These are phyloP conservation scores for Starmerella tilneyi DNA, from an alignment of 805 yeast species.

Conservation along the genomic window DNA sequence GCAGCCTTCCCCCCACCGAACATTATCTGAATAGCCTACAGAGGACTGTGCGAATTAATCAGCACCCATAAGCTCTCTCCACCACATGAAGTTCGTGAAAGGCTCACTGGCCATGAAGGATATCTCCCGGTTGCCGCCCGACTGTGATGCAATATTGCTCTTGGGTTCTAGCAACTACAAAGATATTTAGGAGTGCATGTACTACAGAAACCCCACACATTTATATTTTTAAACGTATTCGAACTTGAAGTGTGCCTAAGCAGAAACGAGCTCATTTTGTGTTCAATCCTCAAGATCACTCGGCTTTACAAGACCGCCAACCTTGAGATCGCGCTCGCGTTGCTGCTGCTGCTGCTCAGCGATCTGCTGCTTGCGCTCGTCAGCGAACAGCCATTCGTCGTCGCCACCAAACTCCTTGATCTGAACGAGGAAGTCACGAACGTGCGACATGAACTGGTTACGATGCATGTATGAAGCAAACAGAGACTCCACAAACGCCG, in stretches of 20 bases:
- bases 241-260: neutral
- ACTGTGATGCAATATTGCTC: too few relatives aligned
- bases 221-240: neutral
- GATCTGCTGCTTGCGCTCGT: conserved; percentile 73
- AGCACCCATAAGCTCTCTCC: too few relatives aligned
- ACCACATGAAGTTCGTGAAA: too few relatives aligned
- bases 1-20: too few relatives aligned
- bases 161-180: too few relatives aligned
- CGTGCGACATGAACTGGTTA: conserved; percentile 63
- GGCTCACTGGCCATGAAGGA: too few relatives aligned
- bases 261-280: neutral
- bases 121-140: too few relatives aligned
- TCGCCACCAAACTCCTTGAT: conserved; percentile 93
- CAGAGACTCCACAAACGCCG: conserved; percentile 69
- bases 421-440: conserved; percentile 93
- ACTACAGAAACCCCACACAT: neutral
- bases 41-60: too few relatives aligned
- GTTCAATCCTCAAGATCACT: conserved; percentile 71
- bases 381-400: conserved; percentile 88
- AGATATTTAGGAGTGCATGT: too few relatives aligned
- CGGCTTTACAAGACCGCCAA: conserved; percentile 92
- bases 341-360: conserved; percentile 58
- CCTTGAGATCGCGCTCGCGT: conserved; percentile 69
- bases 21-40: too few relatives aligned
- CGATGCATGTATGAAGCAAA: conserved; percentile 60